Percentiles rank a stretch among this genome's conserved stretches.
These are phyloP conservation scores for Trichoderma sp. DNA, from an alignment of 2,329 filamentous ascomycete genomes.

Conservation along the genomic window DNA sequence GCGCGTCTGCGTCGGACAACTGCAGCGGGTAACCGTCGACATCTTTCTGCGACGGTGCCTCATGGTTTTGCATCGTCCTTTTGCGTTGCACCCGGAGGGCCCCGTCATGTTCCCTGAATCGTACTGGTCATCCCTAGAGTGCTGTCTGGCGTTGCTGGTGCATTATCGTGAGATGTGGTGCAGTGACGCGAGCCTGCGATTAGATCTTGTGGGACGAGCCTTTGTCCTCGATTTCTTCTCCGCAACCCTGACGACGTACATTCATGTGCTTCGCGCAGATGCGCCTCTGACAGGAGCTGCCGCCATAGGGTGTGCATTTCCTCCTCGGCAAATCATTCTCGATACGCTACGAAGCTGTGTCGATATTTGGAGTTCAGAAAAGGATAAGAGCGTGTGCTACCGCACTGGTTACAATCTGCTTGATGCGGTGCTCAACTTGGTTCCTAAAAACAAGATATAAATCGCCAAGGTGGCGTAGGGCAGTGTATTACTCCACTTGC, in stretches of 20 bases:
- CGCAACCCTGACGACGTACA: slow-evolving; percentile 38
- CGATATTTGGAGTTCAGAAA: slow-evolving; percentile 41
- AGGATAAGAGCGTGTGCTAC: slow-evolving; percentile 41
- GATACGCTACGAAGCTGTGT: slow-evolving; percentile 39
- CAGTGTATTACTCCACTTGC: neutral
- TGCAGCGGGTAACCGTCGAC: slow-evolving; percentile 40
- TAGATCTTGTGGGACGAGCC: slow-evolving; percentile 38
- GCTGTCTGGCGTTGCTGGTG: slow-evolving; percentile 40
- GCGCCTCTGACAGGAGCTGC: slow-evolving; percentile 37
- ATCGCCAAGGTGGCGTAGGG: neutral
- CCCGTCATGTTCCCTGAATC: slow-evolving; percentile 39
- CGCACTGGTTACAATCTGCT: slow-evolving; percentile 39
- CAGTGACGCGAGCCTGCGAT: slow-evolving; percentile 31
- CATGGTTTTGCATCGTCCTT: slow-evolving; percentile 42
- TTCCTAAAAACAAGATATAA: slow-evolving; percentile 30
- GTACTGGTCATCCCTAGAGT: slow-evolving; percentile 43
- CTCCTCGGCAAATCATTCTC: slow-evolving; percentile 40
- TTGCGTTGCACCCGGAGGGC: slow-evolving; percentile 39
- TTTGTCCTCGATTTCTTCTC: slow-evolving; percentile 43
- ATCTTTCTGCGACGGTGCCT: slow-evolving; percentile 40
- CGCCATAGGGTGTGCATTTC: slow-evolving; percentile 35
- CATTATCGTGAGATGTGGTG: slow-evolving; percentile 42
- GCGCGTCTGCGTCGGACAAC: slow-evolving; percentile 33
- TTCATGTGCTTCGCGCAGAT: slow-evolving; percentile 40
- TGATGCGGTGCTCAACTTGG: slow-evolving; percentile 33